Base-by-base conservation (phyloP, 129 eudicot genomes). In the Tagetes patula region DNA sequence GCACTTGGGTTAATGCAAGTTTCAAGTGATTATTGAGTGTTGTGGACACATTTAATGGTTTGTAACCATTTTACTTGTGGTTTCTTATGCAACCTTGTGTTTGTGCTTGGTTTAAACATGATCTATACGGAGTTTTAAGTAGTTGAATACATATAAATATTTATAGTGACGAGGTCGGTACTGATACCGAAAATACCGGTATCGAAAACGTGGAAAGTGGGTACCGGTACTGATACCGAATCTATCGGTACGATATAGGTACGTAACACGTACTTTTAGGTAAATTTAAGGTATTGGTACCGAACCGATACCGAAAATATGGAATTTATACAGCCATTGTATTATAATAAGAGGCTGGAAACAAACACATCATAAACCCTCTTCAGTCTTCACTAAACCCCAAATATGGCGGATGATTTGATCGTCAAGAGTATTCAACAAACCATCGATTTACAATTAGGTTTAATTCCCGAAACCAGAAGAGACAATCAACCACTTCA, bases 341-440 rank as follows among this genome's bases (percentile, higher is more conserved):
- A 20, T 20, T 20, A 20, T 20, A 20, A 20, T 20, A 20, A 20
- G 27, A 4, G 30, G 66, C 43, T 61, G 34, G 3, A 10, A 12
- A 59, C 41, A 65, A 13, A 38, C 70, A 41, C 37, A 27, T 65
- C 54, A 42, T 42, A 66, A 66, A 27, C 71, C 71, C 71, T 66
- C 39, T 20, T 14, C 50, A n/a, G 53, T 66, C 20, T 9, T 14
- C 41, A n/a, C 78, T 72, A 72, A 79, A 79, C 67, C 80, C 81
- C 71, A 61, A 43, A 42, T 10, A 79, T 65, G 74, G 78, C 73
- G 33, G 77, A 77, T 77, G 81, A 77, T 61, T 27, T 61, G n/a
- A 53, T 78, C 77, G 36, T 43, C 52, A 71, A 42, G 0, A 65
- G 36, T 55, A 11, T 72, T 36, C 69, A 72, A 64, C 31, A 72